Evolutionary conservation across 2,329 filamentous ascomycete species (phyloP).

Genomic region (Pyricularia sp.): DNA sequence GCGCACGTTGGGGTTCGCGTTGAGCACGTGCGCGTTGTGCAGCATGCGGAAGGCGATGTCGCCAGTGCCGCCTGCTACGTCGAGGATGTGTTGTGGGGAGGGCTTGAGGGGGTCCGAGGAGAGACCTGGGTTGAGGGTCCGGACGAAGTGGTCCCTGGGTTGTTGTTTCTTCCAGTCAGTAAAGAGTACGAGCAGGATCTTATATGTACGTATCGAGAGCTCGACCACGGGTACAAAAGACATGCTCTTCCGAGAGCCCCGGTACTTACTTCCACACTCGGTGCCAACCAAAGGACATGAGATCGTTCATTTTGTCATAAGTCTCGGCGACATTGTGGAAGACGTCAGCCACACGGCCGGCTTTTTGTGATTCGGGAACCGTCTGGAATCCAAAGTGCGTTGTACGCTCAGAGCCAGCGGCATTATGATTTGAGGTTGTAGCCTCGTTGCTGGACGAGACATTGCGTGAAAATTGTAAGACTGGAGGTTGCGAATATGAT

Average conservation of each 20-base stretch:
- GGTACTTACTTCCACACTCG: conserved; percentile 72
- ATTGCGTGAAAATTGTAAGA: conserved; percentile 7
- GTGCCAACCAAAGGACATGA: conserved; percentile 97
- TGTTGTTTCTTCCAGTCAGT: conserved; percentile 20
- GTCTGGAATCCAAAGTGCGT: conserved; percentile 92
- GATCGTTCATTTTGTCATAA: conserved; percentile 98
- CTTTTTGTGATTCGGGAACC: conserved; percentile 71
- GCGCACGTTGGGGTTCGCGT: conserved; percentile 68
- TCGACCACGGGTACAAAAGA: neutral
- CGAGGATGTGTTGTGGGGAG: conserved; percentile 65
- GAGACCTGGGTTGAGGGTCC: conserved; percentile 76
- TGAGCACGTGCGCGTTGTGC: conserved; percentile 72
- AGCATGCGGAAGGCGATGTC: conserved; percentile 97
- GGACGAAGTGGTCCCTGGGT: conserved; percentile 72
- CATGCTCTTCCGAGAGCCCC: neutral
- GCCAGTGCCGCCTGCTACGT: conserved; percentile 93
- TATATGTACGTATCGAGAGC: neutral
- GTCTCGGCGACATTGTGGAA: conserved; percentile 92
- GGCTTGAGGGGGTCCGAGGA: conserved; percentile 30
- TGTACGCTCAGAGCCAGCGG: conserved; percentile 6
- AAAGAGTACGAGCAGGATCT: neutral
- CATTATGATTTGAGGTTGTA: neutral
- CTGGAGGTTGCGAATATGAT: conserved; percentile 5
- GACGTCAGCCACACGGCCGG: conserved; percentile 64
- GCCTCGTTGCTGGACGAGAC: neutral